phyloP scores from a whole-genome alignment of 805 yeast genomes.

The Candida namnaoensis region DNA sequence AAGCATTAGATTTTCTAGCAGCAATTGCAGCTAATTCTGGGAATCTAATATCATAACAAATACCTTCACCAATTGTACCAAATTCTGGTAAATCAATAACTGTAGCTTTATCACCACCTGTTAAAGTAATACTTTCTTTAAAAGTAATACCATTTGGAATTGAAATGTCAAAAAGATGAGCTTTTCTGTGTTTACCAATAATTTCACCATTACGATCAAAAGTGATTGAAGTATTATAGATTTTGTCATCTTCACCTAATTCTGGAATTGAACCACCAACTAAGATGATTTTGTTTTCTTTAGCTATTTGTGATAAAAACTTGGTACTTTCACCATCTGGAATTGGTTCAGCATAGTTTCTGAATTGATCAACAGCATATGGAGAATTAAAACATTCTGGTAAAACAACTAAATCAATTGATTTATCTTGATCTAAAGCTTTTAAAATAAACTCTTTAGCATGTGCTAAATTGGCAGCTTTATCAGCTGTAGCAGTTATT shows the following conservation, averaged over 20 bases:
- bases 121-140: constrained; percentile 66
- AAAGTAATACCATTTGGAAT: constrained; percentile 88
- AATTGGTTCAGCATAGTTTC: constrained; percentile 75
- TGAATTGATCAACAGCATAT: constrained; percentile 77
- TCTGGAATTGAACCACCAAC: constrained; percentile 96
- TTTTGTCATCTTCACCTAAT: constrained; percentile 37
- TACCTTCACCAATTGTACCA: constrained; percentile 78
- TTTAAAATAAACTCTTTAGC: constrained; percentile 54
- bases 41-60: constrained; percentile 74
- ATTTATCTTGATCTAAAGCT: constrained; percentile 49
- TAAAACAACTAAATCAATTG: constrained; percentile 68
- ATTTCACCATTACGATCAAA: constrained; percentile 66
- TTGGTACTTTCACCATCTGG: constrained; percentile 62
- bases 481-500: constrained; percentile 61
- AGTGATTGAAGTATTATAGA: constrained; percentile 68
- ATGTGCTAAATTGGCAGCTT: constrained; percentile 63
- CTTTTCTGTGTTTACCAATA: constrained; percentile 79
- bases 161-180: constrained; percentile 81
- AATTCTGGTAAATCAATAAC: constrained; percentile 53
- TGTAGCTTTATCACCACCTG: constrained; percentile 75
- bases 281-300: constrained; percentile 48
- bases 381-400: constrained; percentile 98
- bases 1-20: constrained; percentile 36
- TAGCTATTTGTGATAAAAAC: constrained; percentile 61
- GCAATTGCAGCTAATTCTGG: constrained; percentile 70